Base-by-base conservation (phyloP, 2,329 filamentous ascomycete species). In the Colletotrichum godetiae region DNA sequence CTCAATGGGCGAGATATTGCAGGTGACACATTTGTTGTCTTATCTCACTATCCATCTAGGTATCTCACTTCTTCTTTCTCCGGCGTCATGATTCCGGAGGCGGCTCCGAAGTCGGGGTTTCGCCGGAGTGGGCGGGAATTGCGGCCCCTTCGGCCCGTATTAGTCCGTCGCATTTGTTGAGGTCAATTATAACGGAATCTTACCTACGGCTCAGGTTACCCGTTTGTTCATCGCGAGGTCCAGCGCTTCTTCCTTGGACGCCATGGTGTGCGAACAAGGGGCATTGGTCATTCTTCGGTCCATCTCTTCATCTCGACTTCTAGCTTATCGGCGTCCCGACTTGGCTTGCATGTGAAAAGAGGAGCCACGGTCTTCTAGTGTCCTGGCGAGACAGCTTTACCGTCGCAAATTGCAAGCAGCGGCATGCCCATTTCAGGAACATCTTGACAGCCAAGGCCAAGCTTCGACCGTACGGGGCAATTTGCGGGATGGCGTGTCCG, bases 321-420 rank as follows among this genome's bases (percentile, higher is more conserved):
- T 31, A 46, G 35, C 64, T 61, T 61, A 52, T 19, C 13, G n/a
- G 27, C 27, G 2, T 68, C 35, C 68, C 49, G 64, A 46, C 64
- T 62, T 68, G 57, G 63, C 68, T 63, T 68, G 57, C 68, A 61
- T 56, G 8, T 33, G 19, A 49, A n/a, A 19, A 35, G 35, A 61
- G 46, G 24, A 56, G 24, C 33, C 35, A 37, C 13, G 33, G 31
- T 33, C n/a, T 7, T n/a, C 8, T 64, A 58, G 42, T 42, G 61
- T 27, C 42, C 6, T 33, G 55, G 42, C 37, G 49, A n/a, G 8
- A 55, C 52, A 65, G 13, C 15, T 15, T 24, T n/a, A 61, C 12
- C 29, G 52, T 29, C 29, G n/a, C 29, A 19, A 55, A 31, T 24
- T 27, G 12, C 27, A 59, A 24, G 35, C 15, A 59, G 31, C 11